Evolutionary conservation across 768 basidiomycete genomes (phyloP).

Genomic region (Xerocomus potaroensis): DNA sequence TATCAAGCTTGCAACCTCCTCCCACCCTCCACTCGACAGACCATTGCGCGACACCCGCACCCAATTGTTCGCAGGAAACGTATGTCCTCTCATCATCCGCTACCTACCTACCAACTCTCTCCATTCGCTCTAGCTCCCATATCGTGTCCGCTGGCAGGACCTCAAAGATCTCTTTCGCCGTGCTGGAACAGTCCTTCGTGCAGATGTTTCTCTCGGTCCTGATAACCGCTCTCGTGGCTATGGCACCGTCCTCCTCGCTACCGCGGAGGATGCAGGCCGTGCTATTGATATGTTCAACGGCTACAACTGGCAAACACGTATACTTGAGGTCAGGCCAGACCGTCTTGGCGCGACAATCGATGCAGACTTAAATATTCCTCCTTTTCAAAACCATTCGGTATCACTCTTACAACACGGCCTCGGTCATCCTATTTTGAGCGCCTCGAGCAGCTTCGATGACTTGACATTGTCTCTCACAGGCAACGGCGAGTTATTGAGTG

Average conservation of each 20-base stretch:
- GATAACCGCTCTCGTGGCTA: slow-evolving; percentile 92
- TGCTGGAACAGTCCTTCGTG: slow-evolving; percentile 83
- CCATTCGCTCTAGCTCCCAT: slow-evolving; percentile 69
- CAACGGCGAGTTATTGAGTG: slow-evolving; percentile 24
- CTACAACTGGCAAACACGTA: slow-evolving; percentile 92
- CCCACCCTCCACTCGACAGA: slow-evolving; percentile 49
- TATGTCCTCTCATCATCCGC: slow-evolving; percentile 37
- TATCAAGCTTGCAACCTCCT: slow-evolving; percentile 86
- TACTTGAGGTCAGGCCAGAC: slow-evolving; percentile 89
- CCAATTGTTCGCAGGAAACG: slow-evolving; percentile 95
- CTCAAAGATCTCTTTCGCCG: slow-evolving; percentile 96
- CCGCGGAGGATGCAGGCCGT: slow-evolving; percentile 89
- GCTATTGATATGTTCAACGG: slow-evolving; percentile 97
- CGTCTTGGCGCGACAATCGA: slow-evolving; percentile 44
- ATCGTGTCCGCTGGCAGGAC: slow-evolving; percentile 98
- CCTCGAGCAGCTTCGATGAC: slow-evolving; percentile 18
- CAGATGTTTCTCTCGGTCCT: slow-evolving; percentile 74
- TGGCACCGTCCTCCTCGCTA: slow-evolving; percentile 91
- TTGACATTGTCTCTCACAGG: slow-evolving; percentile 8
- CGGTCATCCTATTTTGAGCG: slow-evolving; percentile 9
- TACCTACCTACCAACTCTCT: neutral
- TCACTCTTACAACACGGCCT: slow-evolving; percentile 20
- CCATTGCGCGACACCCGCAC: slow-evolving; percentile 81
- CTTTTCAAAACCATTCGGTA: slow-evolving; percentile 11
- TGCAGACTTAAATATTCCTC: slow-evolving; percentile 15